Conservation (phyloP, 768 basidiomycete genomes). For the Russula sp. region DNA sequence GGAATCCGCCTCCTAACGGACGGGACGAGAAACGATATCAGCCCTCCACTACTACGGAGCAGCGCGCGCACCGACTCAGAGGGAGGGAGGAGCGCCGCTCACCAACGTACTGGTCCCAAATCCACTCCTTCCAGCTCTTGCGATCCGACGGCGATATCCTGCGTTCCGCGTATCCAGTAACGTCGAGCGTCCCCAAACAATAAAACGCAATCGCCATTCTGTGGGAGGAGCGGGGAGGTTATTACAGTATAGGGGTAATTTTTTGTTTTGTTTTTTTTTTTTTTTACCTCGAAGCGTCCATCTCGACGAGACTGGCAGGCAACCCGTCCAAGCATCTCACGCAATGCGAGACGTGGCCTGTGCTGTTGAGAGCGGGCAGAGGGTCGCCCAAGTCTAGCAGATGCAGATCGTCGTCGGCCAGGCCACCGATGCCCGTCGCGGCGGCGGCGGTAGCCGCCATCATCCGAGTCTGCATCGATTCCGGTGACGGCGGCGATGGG, state of each 20-base stretch:
- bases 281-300: constrained; percentile 65
- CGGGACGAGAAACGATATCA: neutral
- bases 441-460: neutral
- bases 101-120: constrained; percentile 85
- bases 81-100: constrained; percentile 22
- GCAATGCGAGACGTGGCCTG: constrained; percentile 59
- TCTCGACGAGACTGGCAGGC: constrained; percentile 58
- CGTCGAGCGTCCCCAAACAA: constrained; percentile 76
- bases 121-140: constrained; percentile 70
- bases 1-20: constrained; percentile 44
- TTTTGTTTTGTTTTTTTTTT: neutral
- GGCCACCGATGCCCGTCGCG: neutral
- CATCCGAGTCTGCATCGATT: neutral
- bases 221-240: no score
- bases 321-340: constrained; percentile 65
- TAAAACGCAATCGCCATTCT: constrained; percentile 84
- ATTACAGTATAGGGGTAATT: neutral
- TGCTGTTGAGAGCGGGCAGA: constrained; percentile 34
- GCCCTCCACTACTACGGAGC: no score
- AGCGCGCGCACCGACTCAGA: no score
- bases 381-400: neutral
- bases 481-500: neutral
- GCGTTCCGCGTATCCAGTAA: constrained; percentile 49
- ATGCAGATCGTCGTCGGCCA: neutral
- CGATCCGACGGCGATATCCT: constrained; percentile 49